phyloP scores from a whole-genome alignment of 306 rosid species.

The Cucurbita maxima region DNA sequence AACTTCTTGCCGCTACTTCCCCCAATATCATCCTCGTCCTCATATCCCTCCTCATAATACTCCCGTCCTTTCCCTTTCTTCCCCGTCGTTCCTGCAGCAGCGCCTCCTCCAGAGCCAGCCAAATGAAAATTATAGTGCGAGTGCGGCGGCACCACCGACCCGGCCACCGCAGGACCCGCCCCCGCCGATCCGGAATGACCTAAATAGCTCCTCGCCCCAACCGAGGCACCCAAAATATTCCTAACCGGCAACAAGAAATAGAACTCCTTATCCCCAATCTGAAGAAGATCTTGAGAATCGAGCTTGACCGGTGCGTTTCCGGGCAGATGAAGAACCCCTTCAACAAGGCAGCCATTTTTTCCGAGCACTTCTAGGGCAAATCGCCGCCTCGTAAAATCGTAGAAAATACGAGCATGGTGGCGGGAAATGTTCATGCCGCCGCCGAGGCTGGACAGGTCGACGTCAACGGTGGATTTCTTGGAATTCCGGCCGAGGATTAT shows the following conservation, averaged over 20 bases:
- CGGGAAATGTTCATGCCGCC: slow-evolving; percentile 99
- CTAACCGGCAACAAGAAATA: slow-evolving; percentile 74
- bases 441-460: slow-evolving; percentile 94
- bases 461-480: slow-evolving; percentile 89
- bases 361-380: slow-evolving; percentile 95
- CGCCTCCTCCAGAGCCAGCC: slow-evolving; percentile 17
- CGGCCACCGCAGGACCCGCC: slow-evolving; percentile 6
- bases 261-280: slow-evolving; percentile 93
- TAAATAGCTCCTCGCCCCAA: slow-evolving; percentile 40
- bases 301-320: slow-evolving; percentile 89
- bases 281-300: slow-evolving; percentile 89
- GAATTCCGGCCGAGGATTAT: slow-evolving; percentile 94
- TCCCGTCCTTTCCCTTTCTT: slow-evolving; percentile 72
- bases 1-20: slow-evolving; percentile 58
- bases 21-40: slow-evolving; percentile 53
- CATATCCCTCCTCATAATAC: slow-evolving; percentile 61
- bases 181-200: slow-evolving; percentile 14
- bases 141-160: slow-evolving; percentile 13
- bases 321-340: slow-evolving; percentile 92
- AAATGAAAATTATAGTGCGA: slow-evolving; percentile 41
- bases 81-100: slow-evolving; percentile 16
- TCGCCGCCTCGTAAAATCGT: slow-evolving; percentile 90
- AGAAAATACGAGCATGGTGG: slow-evolving; percentile 93
- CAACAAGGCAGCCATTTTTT: slow-evolving; percentile 87
- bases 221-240: slow-evolving; percentile 47